Conservation (phyloP, 2,329 filamentous ascomycete genomes). For the Microsporum canis region DNA sequence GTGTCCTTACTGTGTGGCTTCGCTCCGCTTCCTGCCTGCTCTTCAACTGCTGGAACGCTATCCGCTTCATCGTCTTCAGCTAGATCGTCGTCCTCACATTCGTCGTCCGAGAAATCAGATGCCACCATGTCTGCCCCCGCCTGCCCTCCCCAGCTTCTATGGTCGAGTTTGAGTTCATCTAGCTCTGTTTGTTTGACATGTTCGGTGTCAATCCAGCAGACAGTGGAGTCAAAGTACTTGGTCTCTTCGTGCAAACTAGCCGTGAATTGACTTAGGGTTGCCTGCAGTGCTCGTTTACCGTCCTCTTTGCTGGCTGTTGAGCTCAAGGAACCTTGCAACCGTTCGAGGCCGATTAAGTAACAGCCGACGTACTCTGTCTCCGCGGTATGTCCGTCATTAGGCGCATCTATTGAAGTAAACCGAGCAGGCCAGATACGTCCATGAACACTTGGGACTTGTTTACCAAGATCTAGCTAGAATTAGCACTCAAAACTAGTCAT, state of each 20-base stretch:
- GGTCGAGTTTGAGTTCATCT: conserved; percentile 13
- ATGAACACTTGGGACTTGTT: conserved; percentile 40
- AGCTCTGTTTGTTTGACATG: conserved; percentile 19
- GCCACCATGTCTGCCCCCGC: conserved; percentile 2
- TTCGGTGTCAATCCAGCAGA: conserved; percentile 26
- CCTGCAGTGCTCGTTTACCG: conserved; percentile 34
- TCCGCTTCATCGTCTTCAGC: conserved; percentile 5
- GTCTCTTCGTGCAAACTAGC: conserved; percentile 26
- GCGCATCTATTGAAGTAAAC: conserved; percentile 37
- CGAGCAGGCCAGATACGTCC: conserved; percentile 53
- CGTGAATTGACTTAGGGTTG: conserved; percentile 26
- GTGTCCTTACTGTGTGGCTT: background rate
- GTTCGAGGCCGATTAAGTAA: conserved; percentile 49
- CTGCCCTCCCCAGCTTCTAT: conserved; percentile 12
- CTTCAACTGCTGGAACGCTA: background rate
- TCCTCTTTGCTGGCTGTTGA: conserved; percentile 25
- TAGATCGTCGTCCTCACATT: conserved; percentile 8
- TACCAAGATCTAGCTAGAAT: conserved; percentile 41
- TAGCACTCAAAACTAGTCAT: background rate
- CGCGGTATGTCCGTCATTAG: conserved; percentile 2
- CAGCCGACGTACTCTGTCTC: conserved; percentile 46
- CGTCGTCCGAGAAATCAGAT: conserved; percentile 11
- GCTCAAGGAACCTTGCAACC: conserved; percentile 3
- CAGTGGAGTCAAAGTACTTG: conserved; percentile 25
- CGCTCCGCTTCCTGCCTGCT: background rate